Conservation (phyloP, 2,329 filamentous ascomycete species). For the Chalara sp. region DNA sequence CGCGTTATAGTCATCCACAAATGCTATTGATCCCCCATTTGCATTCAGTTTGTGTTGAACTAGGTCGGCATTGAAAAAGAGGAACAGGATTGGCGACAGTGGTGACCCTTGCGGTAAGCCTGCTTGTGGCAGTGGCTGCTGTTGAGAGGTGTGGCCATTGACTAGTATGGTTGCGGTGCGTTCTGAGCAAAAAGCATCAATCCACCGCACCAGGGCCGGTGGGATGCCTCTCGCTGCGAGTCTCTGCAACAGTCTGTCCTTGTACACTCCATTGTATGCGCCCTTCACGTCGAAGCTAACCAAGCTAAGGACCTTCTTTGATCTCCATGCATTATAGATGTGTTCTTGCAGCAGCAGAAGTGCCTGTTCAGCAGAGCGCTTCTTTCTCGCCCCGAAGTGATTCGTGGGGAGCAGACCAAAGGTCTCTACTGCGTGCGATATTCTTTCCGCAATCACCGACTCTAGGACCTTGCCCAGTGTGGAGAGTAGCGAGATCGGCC, state of each 20-base stretch:
- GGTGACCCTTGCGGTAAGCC: conserved; percentile 28
- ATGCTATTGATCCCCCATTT: conserved; percentile 23
- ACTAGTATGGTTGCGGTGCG: background rate
- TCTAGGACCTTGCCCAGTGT: too few species aligned
- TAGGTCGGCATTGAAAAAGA: conserved; percentile 24
- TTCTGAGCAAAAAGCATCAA: background rate
- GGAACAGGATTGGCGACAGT: conserved; percentile 30
- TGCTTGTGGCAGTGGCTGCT: background rate
- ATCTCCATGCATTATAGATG: too few species aligned
- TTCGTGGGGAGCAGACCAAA: too few species aligned
- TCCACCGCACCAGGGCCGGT: background rate
- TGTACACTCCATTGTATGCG: background rate
- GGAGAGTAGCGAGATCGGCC: too few species aligned
- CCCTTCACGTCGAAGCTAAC: background rate
- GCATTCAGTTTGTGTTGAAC: conserved; percentile 20
- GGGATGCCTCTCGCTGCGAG: background rate
- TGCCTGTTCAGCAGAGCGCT: too few species aligned
- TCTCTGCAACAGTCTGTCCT: background rate
- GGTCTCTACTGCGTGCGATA: too few species aligned
- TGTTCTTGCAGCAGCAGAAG: too few species aligned
- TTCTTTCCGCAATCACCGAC: too few species aligned
- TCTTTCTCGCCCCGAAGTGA: too few species aligned
- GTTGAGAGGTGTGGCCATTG: background rate
- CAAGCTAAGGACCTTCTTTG: background rate
- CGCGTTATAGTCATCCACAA: conserved; percentile 23